Evolutionary conservation across 1,139 yeast species (phyloP), one percentile per base, ranked within the genome.

Genomic region (Protomyces pachydermus): DNA sequence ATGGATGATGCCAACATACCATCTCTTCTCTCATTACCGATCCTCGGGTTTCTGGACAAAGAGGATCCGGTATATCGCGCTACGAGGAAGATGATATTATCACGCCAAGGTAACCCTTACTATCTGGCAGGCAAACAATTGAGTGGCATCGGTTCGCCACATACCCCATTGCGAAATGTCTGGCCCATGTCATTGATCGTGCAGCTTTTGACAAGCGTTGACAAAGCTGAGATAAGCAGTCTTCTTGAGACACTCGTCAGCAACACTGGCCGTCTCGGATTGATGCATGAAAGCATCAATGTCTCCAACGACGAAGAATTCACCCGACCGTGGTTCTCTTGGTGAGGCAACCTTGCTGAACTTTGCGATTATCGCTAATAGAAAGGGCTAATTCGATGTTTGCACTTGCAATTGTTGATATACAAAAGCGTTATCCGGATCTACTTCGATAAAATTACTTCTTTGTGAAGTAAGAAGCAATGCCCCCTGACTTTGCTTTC

Each of bases 1-100:
- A 89, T 91, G 95, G 97, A 90, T 74, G 97, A 90, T 74, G 97
- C 97, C 25, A 90, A 90, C 70, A 80, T 91, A 38, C 97, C 97
- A 0, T 88, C 96, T 0, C 78, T 90, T 51, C 77, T 90, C 51
- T 82, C 96, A 0, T 78, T 91, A 37, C 96, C 97, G 0, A 93
- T 88, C 69, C 76, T 89, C 74, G 96, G 96, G 0, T 88, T 82
- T 72, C 70, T 83, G 9, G 74, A 78, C 10, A 71, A 70, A 5
- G 74, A 79, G 53, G 86, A 89, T 72, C 79, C 78, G 53, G 74
- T 88, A 0, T 90, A 91, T 74, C 85, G 84, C 72, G 88, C 88
- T 71, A 91, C 97, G 0, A 78, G 97, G 62, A 81, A 79, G 62
- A 87, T 90, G 95, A 78, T 91, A 16, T 77, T 88, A 38, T 80